A percentile compares a stretch with the other conserved stretches of the same genome.
Evolutionary conservation across 106 monocot genomes (phyloP).

Genomic region (Amphibolis antarctica): DNA sequence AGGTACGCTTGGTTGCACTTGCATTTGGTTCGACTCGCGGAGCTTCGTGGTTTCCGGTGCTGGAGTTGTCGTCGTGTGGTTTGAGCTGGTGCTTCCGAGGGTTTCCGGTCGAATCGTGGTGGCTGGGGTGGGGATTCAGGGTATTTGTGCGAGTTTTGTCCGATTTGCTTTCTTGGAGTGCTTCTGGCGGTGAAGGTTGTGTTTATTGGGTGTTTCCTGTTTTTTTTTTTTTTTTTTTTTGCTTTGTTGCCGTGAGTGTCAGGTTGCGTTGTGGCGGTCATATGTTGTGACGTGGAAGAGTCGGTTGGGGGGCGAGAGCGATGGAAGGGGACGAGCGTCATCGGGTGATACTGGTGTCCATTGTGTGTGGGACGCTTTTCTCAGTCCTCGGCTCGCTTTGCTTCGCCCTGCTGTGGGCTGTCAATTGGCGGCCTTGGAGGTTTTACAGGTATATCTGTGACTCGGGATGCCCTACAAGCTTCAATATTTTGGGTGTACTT

Average conservation of each 20-base stretch:
- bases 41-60: not conserved
- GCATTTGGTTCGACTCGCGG: not conserved
- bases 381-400: constrained; percentile 53
- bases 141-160: not conserved
- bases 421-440: constrained; percentile 99
- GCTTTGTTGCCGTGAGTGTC: not conserved
- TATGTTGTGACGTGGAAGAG: constrained; percentile 25
- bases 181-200: not conserved
- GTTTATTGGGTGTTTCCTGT: not conserved
- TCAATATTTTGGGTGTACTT: too few relatives aligned
- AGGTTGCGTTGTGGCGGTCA: not conserved
- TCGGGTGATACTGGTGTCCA: constrained; percentile 44
- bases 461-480: too few relatives aligned
- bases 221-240: not conserved
- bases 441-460: constrained; percentile 50
- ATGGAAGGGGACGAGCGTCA: constrained; percentile 70
- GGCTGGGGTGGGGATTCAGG: not conserved
- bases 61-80: not conserved
- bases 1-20: not conserved
- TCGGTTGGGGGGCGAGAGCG: constrained; percentile 12
- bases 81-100: not conserved
- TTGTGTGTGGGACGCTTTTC: constrained; percentile 67
- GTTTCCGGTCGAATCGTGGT: not conserved
- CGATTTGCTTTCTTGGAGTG: not conserved
- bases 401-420: constrained; percentile 71